A percentile compares a stretch with the other conserved stretches of the same genome.
phyloP scores from a whole-genome alignment of 306 rosid species.

The Inga laurina region DNA sequence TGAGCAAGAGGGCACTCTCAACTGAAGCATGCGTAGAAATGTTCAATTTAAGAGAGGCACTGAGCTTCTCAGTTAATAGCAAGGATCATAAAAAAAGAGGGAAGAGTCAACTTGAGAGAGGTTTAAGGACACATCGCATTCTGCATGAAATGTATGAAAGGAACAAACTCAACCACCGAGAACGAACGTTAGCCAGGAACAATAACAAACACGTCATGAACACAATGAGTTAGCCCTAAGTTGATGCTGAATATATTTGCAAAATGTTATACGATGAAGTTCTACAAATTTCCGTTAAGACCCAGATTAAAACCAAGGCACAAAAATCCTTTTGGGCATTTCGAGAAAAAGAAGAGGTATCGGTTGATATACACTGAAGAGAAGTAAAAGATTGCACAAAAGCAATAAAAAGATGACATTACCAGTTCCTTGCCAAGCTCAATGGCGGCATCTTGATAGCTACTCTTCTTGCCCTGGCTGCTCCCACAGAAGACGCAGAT shows the following conservation, averaged over 20 bases:
- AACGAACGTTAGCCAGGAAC: constrained; percentile 23
- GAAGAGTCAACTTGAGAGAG: not conserved
- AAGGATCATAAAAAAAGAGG: not conserved
- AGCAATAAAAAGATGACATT: constrained; percentile 18
- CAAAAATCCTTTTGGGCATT: constrained; percentile 6
- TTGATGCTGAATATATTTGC: not conserved
- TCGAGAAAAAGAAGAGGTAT: not conserved
- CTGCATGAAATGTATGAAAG: constrained; percentile 9
- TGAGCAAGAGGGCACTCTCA: constrained; percentile 27
- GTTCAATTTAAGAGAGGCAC: not conserved
- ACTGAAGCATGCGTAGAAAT: constrained; percentile 3
- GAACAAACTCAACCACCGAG: constrained; percentile 29
- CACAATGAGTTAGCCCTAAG: constrained; percentile 40
- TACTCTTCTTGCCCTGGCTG: constrained; percentile 93
- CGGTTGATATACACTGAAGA: not conserved
- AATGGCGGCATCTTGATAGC: constrained; percentile 95
- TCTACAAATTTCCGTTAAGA: constrained; percentile 5
- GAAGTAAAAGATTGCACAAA: not conserved
- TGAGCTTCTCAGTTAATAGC: not conserved
- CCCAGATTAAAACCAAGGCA: not conserved
- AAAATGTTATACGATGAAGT: not conserved
- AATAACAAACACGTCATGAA: constrained; percentile 48
- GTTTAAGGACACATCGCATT: not conserved
- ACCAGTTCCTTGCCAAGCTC: constrained; percentile 98
- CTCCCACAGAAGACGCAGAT: constrained; percentile 99